phyloP scores from a whole-genome alignment of 805 yeast species.

The Lipomyces sp. region DNA sequence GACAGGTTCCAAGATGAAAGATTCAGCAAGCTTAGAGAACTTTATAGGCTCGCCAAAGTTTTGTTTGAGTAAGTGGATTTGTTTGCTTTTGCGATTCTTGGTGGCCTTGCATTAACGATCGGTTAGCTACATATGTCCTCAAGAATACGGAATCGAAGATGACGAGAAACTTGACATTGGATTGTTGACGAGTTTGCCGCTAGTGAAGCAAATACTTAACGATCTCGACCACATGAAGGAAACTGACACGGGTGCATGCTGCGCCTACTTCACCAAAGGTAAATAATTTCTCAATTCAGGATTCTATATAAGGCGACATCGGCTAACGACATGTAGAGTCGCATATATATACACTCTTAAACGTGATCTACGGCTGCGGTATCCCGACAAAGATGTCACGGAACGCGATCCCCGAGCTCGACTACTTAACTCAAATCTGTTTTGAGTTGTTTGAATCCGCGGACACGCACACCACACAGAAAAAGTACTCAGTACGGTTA shows the following conservation, averaged over 20 bases:
- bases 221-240: conserved; percentile 82
- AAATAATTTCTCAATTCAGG: neutral
- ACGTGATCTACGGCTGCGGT: conserved; percentile 88
- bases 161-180: conserved; percentile 97
- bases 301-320: neutral
- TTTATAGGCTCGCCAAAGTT: conserved; percentile 88
- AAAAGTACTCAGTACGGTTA: conserved; percentile 86
- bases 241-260: conserved; percentile 79
- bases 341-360: conserved; percentile 90
- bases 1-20: conserved; percentile 30
- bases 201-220: conserved; percentile 81
- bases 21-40: conserved; percentile 66
- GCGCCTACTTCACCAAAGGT: conserved; percentile 85
- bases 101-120: neutral
- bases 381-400: conserved; percentile 94
- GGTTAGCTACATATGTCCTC: conserved; percentile 75
- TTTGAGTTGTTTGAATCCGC: conserved; percentile 86
- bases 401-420: conserved; percentile 94
- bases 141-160: conserved; percentile 96
- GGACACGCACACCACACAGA: conserved; percentile 48
- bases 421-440: conserved; percentile 89
- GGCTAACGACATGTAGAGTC: conserved; percentile 56
- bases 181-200: conserved; percentile 86
- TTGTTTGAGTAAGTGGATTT: conserved; percentile 73
- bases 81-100: neutral